Evolutionary conservation across 2,329 filamentous ascomycete species (phyloP), one percentile per base, ranked within the genome.

Genomic region (Lachnum nothofagi): DNA sequence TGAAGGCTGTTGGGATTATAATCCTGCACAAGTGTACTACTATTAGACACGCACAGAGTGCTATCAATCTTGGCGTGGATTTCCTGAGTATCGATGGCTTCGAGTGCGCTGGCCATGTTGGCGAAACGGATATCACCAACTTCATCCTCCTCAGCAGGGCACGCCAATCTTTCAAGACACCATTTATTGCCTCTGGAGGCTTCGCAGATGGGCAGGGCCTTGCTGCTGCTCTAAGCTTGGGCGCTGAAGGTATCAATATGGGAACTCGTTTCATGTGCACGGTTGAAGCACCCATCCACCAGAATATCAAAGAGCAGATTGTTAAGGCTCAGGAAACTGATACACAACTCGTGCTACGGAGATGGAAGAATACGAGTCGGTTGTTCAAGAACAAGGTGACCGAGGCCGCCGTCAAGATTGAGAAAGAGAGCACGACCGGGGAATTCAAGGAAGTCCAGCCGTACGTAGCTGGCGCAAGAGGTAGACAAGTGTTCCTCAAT

Each of bases 1-100:
- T 98, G 46, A 98, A 97, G 73, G 79, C 79, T 53, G 86, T 84
- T 5, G 82, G 82, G 48, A 79, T 80, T 62, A 91, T 79, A 48
- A 83, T 98, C 60, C 74, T 98, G 48, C 93, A 98, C 79, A 98
- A 98, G 74, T 97, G 93, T 76, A 98, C 93, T 7, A 94, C 89
- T 4, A 95, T 98, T 71, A 77, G 90, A 47, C 93, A 98, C 67
- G 93, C 93, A 17, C 81, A 89, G 68, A 90, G 86, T 57, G 93
- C 93, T 42, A 79, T 95, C 51, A 95, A 95, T 71, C 82, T 97
- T 33, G 93, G 93, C 55, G 93, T 96, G 4, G 93, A 98, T 70
- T 97, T 98, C 71, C 73, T 98, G 49, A 91, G 85, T 58, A 97
- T 98, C 61, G 93, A 98, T 66, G 93, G 93, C 37, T 97, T 98